phyloP scores from a whole-genome alignment of 768 basidiomycete species.

The Myochromella boudieri region DNA sequence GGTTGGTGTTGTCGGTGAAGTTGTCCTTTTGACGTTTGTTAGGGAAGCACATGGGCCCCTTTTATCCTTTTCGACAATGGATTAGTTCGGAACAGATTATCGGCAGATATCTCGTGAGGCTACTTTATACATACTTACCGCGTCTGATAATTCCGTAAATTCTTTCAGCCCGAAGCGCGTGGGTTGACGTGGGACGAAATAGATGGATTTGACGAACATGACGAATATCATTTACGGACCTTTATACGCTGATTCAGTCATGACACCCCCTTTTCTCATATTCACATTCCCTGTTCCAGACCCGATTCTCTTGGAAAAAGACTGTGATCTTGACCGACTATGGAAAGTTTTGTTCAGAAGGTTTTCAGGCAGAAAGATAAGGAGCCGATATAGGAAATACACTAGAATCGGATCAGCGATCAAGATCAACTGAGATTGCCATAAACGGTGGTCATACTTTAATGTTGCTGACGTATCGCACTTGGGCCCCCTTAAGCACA shows the following conservation, averaged over 20 bases:
- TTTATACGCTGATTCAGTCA: constrained; percentile 4
- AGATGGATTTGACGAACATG: constrained; percentile 8
- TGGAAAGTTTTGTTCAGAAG: too few species aligned
- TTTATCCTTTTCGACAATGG: constrained; percentile 7
- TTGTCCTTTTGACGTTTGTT: constrained; percentile 31
- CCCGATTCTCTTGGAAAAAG: too few species aligned
- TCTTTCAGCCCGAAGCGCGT: constrained; percentile 9
- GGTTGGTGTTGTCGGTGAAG: constrained; percentile 24
- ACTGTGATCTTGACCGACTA: too few species aligned
- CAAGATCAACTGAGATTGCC: constrained; percentile 1
- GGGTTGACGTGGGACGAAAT: constrained; percentile 23
- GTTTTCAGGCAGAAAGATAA: too few species aligned
- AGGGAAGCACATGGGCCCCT: constrained; percentile 31
- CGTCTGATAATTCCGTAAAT: not conserved
- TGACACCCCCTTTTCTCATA: constrained; percentile 3
- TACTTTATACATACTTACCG: constrained; percentile 16
- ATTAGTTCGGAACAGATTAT: constrained; percentile 6
- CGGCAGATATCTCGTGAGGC: not conserved
- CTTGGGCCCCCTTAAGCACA: too few species aligned
- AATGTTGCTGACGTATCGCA: too few species aligned
- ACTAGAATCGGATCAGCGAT: too few species aligned
- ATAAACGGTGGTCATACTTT: too few species aligned
- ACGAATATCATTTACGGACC: constrained; percentile 6
- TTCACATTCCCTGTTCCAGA: not conserved
- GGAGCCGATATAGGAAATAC: too few species aligned